A percentile compares a stretch with the other conserved stretches of the same genome.
These are phyloP conservation scores for Penicillium simplicissimum DNA, from an alignment of 495 filamentous ascomycete species.

Conservation along the genomic window DNA sequence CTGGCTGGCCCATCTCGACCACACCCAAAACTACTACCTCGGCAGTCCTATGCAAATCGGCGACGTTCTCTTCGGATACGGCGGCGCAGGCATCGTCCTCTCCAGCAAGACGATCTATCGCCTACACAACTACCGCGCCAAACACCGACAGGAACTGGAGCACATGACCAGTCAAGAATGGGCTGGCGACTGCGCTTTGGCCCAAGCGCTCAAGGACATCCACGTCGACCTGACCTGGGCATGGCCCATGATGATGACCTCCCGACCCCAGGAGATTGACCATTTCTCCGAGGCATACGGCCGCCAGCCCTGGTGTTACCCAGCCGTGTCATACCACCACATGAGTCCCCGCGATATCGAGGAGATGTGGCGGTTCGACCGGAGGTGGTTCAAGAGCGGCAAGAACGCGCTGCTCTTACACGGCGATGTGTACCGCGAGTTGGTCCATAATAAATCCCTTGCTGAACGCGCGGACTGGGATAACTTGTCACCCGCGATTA, in stretches of 20 bases:
- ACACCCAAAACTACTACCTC: slow-evolving; percentile 52
- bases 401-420: slow-evolving; percentile 34
- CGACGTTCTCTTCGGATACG: slow-evolving; percentile 56
- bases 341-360: slow-evolving; percentile 44
- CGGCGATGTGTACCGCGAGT: slow-evolving; percentile 34
- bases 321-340: slow-evolving; percentile 51
- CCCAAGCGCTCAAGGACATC: slow-evolving; percentile 39
- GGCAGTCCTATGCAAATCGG: slow-evolving; percentile 48
- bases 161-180: slow-evolving; percentile 32
- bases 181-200: slow-evolving; percentile 44
- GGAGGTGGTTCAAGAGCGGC: slow-evolving; percentile 43
- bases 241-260: slow-evolving; percentile 43
- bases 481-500: slow-evolving; percentile 28
- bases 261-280: slow-evolving; percentile 39
- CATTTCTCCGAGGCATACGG: slow-evolving; percentile 41
- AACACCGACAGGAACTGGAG: slow-evolving; percentile 28
- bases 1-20: slow-evolving; percentile 55
- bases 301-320: slow-evolving; percentile 51
- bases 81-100: slow-evolving; percentile 62
- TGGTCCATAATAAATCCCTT: slow-evolving; percentile 25
- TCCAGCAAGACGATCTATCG: slow-evolving; percentile 26
- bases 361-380: slow-evolving; percentile 47
- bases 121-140: slow-evolving; percentile 21
- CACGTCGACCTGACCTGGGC: slow-evolving; percentile 36
- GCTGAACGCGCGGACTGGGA: slow-evolving; percentile 34